Conservation (phyloP, 192 early-diverging fungal genomes). For the Umbelopsis sp. region DNA sequence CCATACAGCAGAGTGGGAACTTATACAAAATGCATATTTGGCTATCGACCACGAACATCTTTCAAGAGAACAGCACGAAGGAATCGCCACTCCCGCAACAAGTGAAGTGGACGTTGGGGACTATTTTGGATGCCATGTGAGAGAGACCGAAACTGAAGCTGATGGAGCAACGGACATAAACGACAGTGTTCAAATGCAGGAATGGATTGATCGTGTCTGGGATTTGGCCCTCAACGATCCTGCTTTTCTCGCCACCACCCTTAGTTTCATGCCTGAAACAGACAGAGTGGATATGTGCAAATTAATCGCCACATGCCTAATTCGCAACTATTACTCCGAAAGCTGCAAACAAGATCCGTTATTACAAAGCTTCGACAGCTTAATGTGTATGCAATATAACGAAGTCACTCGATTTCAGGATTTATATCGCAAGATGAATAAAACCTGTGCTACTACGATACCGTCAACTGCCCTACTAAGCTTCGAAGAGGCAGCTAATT, state of each 20-base stretch:
- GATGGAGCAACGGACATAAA: background rate
- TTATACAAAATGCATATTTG: background rate
- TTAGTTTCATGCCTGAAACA: background rate
- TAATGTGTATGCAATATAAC: constrained; percentile 28
- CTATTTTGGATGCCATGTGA: background rate
- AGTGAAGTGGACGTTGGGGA: background rate
- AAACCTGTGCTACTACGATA: background rate
- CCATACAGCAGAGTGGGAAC: background rate
- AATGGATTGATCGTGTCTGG: constrained; percentile 22
- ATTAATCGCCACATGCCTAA: constrained; percentile 27
- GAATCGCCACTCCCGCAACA: background rate
- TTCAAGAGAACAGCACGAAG: background rate
- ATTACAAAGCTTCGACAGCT: background rate
- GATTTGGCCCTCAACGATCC: background rate
- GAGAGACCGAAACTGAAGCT: background rate
- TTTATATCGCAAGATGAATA: background rate
- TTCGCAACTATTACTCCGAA: constrained; percentile 6
- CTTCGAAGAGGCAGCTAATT: background rate
- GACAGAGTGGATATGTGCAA: constrained; percentile 25
- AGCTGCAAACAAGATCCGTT: background rate
- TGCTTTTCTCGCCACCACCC: background rate
- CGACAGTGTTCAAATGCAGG: background rate
- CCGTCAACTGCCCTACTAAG: background rate
- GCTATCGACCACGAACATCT: constrained; percentile 20
- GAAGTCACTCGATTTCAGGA: constrained; percentile 21